Evolutionary conservation across 345 rosid species (phyloP), one percentile per base, ranked within the genome.

Genomic region (Eucalyptus virginea): DNA sequence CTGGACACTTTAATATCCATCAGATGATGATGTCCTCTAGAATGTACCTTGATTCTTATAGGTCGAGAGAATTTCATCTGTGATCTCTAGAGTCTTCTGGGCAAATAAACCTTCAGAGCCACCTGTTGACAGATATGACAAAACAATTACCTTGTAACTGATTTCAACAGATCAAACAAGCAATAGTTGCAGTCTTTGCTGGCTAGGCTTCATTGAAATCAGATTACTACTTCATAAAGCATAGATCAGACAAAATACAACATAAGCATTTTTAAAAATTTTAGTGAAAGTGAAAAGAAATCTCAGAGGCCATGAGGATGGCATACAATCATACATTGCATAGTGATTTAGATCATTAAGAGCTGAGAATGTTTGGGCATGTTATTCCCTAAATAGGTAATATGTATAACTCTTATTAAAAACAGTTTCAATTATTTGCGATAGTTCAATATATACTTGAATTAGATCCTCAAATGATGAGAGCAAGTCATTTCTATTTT

Each of bases 21-120:
- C 44, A 86, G 45, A 86, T 49, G 62, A 54, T 19, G 13, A 87
- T 19, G 26, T 54, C 30, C 28, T 6, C 67, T 81, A 87, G 45
- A 49, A 88, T 45, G 56, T 92, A 97, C 99, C 99, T 94, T 98
- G 99, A 91, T 98, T 98, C 93, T 97, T 97, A 95, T 98, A 98
- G 89, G 98, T 95, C n/a, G 94, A 89, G 83, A 98, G 98, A 89
- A 95, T 65, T 17, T 96, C 98, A 90, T 96, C 97, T 19, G 96
- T 94, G 91, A 98, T 94, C 92, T 97, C 96, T 87, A 96, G 95
- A 87, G 97, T 96, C 91, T 97, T 96, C 92, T 98, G 98, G 5
- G 98, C 98, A 94, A 98, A 98, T 49, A 98, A 92, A 90, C 99
- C 99, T 93, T 98, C 98, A 18, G 99, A 97, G 86, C 99, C 99